Base-by-base conservation (phyloP, 1,284 basidiomycete genomes). In the Lentinula novae-zelandiae region DNA sequence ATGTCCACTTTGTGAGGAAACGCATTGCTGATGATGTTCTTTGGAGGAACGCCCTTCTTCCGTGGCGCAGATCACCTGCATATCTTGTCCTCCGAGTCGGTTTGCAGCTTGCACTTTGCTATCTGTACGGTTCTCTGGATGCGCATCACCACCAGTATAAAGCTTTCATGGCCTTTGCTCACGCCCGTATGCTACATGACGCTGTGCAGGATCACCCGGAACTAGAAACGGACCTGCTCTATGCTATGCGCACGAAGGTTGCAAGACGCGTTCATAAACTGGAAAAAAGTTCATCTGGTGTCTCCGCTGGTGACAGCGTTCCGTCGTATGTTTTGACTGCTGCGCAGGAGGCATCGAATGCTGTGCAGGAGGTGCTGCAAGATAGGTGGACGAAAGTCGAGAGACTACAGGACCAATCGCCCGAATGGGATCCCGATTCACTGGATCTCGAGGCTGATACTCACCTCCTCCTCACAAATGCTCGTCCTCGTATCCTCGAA, bases 51-150 rank as follows among this genome's bases (percentile, higher is more conserved):
- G 69, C 75, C 0, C 57, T 60, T 33, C 68, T 71, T 13, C 80
- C 80, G 10, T 82, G 81, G 80, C 68, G 78, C 15, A 71, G 81
- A n/a, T 78, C 78, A 3, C 69, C 77, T 0, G 63, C 79, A 1
- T 82, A 78, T 78, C 73, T 80, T 4, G 65, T 80, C n/a, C 67
- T 81, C 39, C 76, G 78, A 8, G 75, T 83, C 1, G 72, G 75
- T 0, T 61, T 83, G 2, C 82, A 84, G 60, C 77, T 76, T 0
- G 70, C 77, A 0, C 67, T 82, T 9, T 56, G 62, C 15, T 42
- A 53, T 7, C 42, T 22, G 22, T 22, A 22, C 22, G 22, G 22
- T 22, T 22, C 22, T 22, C 22, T 59, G 15, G 51, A 50, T 33
- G 65, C 58, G n/a, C 66, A 64, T 5, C 57, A 53, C n/a, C 56